Evolutionary conservation across 345 rosid genomes (phyloP), one percentile per base, ranked within the genome.

Genomic region (Lepidium africanum): DNA sequence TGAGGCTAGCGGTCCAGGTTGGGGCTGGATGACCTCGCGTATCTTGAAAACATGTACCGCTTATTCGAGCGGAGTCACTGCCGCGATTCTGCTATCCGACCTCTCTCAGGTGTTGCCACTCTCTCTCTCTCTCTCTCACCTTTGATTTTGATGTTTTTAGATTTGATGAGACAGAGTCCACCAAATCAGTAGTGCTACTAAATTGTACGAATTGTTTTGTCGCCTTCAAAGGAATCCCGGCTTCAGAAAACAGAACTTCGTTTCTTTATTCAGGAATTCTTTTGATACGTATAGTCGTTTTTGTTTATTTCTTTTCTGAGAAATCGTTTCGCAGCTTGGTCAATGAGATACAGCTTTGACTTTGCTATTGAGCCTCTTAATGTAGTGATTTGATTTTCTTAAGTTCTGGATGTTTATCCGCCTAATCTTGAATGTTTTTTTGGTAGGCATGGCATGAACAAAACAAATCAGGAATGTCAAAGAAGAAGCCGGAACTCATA

Each of bases 61-160:
- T 73, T 91, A 91, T 60, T 91, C 99, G 1, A 94, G 97, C 36
- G 96, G 99, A 38, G 92, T 91, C 51, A 93, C 97, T 12, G 78
- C 89, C 46, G 99, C 95, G 13, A 94, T 94, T 78, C 67, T 94
- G 38, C 80, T 91, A 60, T 86, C 99, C 19, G 93, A 91, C 67
- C 87, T 91, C 55, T 86, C 75, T 80, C 97, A 85, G 90, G 99
- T 87, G 58, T 30, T 33, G 46, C 64, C 46, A 5, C 42, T 7
- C 45, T 4, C 5, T 4, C 33, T 0, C 33, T 73, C 33, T 73
- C 19, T 57, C 67, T 65, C 59, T 15, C 33, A 6, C 65, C 59
- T 65, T 59, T 5, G 11, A 36, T 42, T 32, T 27, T 39, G 43
- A 17, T 46, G 2, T 27, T 46, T 45, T 68, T 30, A 30, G 33